phyloP scores from a whole-genome alignment of 495 filamentous ascomycete genomes.

The Aspergillus wentii region DNA sequence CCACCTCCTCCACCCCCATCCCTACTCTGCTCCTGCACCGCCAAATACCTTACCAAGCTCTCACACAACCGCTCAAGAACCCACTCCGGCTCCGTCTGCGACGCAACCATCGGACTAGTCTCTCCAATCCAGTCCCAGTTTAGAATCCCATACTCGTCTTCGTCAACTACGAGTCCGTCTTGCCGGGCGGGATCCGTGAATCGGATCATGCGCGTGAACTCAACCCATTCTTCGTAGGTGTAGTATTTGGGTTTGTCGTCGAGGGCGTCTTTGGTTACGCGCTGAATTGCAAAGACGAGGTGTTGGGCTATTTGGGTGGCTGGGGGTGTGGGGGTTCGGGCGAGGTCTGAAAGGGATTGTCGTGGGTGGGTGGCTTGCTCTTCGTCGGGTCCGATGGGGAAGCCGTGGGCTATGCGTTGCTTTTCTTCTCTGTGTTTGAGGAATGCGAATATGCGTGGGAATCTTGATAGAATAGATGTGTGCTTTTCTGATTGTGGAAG shows the following conservation, averaged over 20 bases:
- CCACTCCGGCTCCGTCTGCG: conserved; percentile 55
- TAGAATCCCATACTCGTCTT: conserved; percentile 52
- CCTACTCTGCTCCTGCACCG: conserved; percentile 21
- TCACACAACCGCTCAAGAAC: conserved; percentile 56
- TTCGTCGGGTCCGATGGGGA: conserved; percentile 34
- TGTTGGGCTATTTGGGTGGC: conserved; percentile 47
- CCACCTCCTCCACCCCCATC: background rate
- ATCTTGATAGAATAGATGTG: conserved; percentile 28
- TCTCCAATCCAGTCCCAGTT: conserved; percentile 69
- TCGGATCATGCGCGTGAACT: conserved; percentile 55
- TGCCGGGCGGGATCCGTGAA: conserved; percentile 43
- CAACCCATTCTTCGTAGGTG: conserved; percentile 60
- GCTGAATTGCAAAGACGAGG: conserved; percentile 51
- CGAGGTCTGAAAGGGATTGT: conserved; percentile 25
- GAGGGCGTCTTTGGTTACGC: conserved; percentile 41
- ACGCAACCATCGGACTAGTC: conserved; percentile 54
- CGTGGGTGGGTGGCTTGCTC: conserved; percentile 36
- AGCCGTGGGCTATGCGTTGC: conserved; percentile 43
- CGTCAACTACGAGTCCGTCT: conserved; percentile 24
- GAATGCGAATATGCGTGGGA: conserved; percentile 37
- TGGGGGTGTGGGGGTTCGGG: no score
- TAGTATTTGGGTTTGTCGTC: conserved; percentile 41
- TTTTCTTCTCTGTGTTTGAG: conserved; percentile 32
- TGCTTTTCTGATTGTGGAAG: conserved; percentile 51
- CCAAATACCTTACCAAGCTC: conserved; percentile 51